Percentiles rank a stretch among this genome's conserved stretches.
Conservation (phyloP, 2,329 filamentous ascomycete species). For the Aspergillus sp. region DNA sequence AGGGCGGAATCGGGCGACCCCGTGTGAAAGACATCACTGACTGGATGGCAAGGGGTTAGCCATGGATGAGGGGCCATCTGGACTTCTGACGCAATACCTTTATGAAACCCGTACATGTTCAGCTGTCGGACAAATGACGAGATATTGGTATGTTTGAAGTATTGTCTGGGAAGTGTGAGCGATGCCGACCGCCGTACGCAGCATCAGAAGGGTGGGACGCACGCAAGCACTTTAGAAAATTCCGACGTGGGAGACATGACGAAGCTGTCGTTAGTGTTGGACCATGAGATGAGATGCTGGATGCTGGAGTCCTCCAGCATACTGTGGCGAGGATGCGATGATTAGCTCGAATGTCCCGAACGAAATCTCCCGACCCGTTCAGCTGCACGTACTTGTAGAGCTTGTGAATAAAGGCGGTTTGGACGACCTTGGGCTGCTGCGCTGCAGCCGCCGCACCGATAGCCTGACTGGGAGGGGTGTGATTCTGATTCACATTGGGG, state of each 20-base stretch:
- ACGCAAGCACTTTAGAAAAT: slow-evolving; percentile 98
- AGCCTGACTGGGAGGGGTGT: slow-evolving; percentile 29
- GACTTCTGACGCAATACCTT: slow-evolving; percentile 61
- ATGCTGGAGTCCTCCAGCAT: slow-evolving; percentile 96
- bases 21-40: slow-evolving; percentile 97
- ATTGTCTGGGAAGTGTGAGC: slow-evolving; percentile 64
- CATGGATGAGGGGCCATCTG: slow-evolving; percentile 1
- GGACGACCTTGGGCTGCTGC: slow-evolving; percentile 94
- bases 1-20: slow-evolving; percentile 88
- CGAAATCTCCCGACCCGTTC: neutral
- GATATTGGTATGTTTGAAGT: slow-evolving; percentile 99
- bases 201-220: slow-evolving; percentile 43
- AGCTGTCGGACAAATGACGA: slow-evolving; percentile 96
- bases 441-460: slow-evolving; percentile 55
- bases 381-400: slow-evolving; percentile 85
- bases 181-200: neutral
- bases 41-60: slow-evolving; percentile 47
- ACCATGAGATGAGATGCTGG: slow-evolving; percentile 96
- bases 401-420: slow-evolving; percentile 98
- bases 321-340: slow-evolving; percentile 49
- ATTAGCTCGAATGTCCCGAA: slow-evolving; percentile 14
- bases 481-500: slow-evolving; percentile 23
- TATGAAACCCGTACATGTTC: slow-evolving; percentile 99
- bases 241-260: slow-evolving; percentile 97
- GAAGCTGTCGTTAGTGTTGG: slow-evolving; percentile 88